These are phyloP conservation scores for Diutina scorzettiae DNA, from an alignment of 1,139 yeast genomes.

Conservation along the genomic window DNA sequence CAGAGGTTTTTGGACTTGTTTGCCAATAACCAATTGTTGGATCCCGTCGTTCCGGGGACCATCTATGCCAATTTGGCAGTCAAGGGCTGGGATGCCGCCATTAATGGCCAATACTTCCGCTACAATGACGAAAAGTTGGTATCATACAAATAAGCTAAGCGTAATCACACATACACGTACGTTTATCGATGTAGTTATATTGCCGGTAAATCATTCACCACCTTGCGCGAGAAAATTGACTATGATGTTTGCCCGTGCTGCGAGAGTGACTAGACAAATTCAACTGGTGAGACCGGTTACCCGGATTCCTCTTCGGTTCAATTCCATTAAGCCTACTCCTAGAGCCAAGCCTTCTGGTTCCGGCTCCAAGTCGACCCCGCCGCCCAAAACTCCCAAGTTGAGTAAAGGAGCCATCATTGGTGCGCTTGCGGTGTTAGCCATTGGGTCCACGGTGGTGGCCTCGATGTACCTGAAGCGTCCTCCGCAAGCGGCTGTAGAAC, in stretches of 20 bases:
- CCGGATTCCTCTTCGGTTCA: no score
- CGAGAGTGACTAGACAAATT: not conserved
- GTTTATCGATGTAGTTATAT: no score
- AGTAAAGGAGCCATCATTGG: conserved; percentile 17
- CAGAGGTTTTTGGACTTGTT: conserved; percentile 52
- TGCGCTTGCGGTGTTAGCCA: conserved; percentile 25
- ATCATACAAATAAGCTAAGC: conserved; percentile 2
- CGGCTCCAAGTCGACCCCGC: not conserved
- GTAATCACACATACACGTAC: no score
- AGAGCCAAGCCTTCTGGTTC: not conserved
- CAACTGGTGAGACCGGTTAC: no score
- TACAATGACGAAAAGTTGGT: conserved; percentile 35
- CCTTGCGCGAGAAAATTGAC: no score
- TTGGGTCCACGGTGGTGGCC: conserved; percentile 38
- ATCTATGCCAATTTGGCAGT: conserved; percentile 56
- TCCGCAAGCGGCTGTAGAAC: conserved; percentile 40
- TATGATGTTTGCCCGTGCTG: not conserved
- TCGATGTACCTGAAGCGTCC: conserved; percentile 29
- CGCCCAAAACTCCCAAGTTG: not conserved
- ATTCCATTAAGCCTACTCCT: conserved; percentile 6
- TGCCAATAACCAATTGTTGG: conserved; percentile 38
- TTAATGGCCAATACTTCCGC: conserved; percentile 57
- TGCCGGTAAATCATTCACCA: no score
- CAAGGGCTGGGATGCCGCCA: conserved; percentile 36
- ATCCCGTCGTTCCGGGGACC: conserved; percentile 46